Base-by-base conservation (phyloP, 352 stramenopile species). In the Pythium oligandrum region DNA sequence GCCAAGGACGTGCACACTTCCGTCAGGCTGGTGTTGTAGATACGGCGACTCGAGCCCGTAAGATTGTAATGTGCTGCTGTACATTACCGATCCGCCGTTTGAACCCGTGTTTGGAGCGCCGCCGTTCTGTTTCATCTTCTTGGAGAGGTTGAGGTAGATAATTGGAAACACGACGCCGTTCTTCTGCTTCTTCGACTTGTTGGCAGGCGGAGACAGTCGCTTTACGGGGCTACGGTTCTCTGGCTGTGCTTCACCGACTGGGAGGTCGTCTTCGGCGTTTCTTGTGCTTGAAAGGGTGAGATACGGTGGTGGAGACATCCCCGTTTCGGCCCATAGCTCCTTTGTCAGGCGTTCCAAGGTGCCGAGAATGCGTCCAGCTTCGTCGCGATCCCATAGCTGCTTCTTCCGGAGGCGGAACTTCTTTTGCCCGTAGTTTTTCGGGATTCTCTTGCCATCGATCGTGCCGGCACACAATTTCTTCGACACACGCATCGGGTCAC, bases 81-180 rank as follows among this genome's bases (percentile, higher is more conserved):
- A 58, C 37, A 48, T 26, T 26, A 26, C 17, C 17, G 17, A 26
- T 26, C 17, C 17, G 17, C 17, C 17, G 0, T 26, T 26, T 26
- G 17, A 26, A 26, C 17, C 17, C 17, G 17, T 26, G 17, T 26
- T 26, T 26, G 17, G 17, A 26, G 17, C 17, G 17, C 17, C 17
- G 17, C 17, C 17, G 4, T 48, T 43, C 35, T 63, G 64, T 60
- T 87, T 88, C 33, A 70, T 53, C 43, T 84, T 82, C 61, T 83
- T 88, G 33, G 75, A 87, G 40, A 90, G 43, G 36, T 88, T 87
- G 68, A 90, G 80, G 71, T 90, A 90, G 54, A 90, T 87, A 65
- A 90, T 87, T 5, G 79, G 79, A 38, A 90, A 78, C 42, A 79
- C 69, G 4, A 73, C 63, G 6, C 55, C 55, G 36, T 57, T 63